A percentile compares a stretch with the other conserved stretches of the same genome.
phyloP scores from a whole-genome alignment of 352 stramenopile genomes.

The Blastocystis sp. region DNA sequence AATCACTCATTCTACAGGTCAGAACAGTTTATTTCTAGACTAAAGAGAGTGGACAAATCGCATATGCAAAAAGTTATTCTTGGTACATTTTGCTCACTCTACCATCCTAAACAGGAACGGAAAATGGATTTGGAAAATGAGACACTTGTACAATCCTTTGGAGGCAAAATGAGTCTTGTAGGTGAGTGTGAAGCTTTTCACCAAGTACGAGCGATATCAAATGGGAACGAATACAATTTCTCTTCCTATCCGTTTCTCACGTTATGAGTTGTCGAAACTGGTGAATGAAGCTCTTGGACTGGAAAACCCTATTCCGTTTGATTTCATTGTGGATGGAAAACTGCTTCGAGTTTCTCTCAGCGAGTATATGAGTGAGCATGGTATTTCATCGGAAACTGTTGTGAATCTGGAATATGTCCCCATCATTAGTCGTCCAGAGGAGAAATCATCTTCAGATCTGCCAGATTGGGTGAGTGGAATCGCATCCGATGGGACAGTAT shows the following conservation, averaged over 20 bases:
- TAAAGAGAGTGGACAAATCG: too few species aligned
- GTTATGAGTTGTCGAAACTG: conserved; percentile 52
- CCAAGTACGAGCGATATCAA: conserved; percentile 53
- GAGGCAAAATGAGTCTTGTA: background rate
- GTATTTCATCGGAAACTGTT: conserved; percentile 28
- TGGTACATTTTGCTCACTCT: background rate
- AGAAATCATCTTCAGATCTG: conserved; percentile 49
- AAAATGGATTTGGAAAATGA: conserved; percentile 56
- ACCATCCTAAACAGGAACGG: too few species aligned
- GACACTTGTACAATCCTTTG: conserved; percentile 20
- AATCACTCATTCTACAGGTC: background rate
- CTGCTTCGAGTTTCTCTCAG: conserved; percentile 41
- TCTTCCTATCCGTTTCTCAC: conserved; percentile 46
- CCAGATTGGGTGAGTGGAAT: conserved; percentile 55
- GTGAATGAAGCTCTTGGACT: conserved; percentile 55
- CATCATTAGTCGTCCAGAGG: conserved; percentile 59
- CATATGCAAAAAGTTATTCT: background rate
- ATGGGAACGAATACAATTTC: conserved; percentile 46
- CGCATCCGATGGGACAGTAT: background rate
- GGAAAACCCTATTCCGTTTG: conserved; percentile 57
- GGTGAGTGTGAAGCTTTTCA: conserved; percentile 56
- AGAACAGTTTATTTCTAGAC: background rate
- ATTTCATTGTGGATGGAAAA: conserved; percentile 60
- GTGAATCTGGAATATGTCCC: conserved; percentile 43
- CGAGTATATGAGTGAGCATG: conserved; percentile 49